Evolutionary conservation across 352 stramenopile species (phyloP).

Genomic region (Aphanomyces invadans): DNA sequence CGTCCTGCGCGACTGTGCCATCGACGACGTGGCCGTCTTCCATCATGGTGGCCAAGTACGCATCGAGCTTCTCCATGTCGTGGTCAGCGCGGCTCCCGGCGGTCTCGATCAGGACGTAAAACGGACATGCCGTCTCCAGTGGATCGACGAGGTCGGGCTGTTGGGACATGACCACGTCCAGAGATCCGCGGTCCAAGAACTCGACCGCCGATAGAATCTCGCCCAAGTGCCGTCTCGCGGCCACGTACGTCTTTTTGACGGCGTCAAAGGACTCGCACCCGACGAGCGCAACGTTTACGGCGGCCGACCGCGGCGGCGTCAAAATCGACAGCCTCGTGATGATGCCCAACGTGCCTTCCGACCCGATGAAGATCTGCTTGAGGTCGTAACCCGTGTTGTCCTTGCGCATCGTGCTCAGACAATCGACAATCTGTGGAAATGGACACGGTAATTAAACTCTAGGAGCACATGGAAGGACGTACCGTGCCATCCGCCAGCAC

Average conservation of each 20-base stretch:
- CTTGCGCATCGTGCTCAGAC: conserved; percentile 91
- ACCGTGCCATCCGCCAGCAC: conserved; percentile 89
- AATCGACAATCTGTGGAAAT: conserved; percentile 60
- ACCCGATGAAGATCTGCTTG: conserved; percentile 96
- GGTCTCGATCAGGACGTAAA: conserved; percentile 95
- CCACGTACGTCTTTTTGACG: conserved; percentile 69
- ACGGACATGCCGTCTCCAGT: conserved; percentile 55
- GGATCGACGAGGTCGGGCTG: conserved; percentile 60
- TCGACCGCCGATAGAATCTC: conserved; percentile 95
- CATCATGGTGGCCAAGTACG: conserved; percentile 74
- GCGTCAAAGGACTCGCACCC: conserved; percentile 84
- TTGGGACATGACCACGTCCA: conserved; percentile 80
- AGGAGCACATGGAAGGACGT: neutral
- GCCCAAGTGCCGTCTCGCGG: conserved; percentile 82
- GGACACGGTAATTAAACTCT: neutral
- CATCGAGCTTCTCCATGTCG: conserved; percentile 88
- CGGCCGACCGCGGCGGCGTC: conserved; percentile 55
- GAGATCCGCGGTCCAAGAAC: conserved; percentile 88
- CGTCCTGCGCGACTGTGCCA: conserved; percentile 90
- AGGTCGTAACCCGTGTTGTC: conserved; percentile 97
- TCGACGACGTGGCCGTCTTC: conserved; percentile 70
- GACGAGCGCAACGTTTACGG: conserved; percentile 86
- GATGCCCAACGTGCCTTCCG: conserved; percentile 94
- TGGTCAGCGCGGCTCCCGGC: conserved; percentile 86
- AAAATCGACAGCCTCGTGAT: conserved; percentile 89